phyloP scores from a whole-genome alignment of 805 yeast genomes.

The Lipomyces spencermartinsiae region DNA sequence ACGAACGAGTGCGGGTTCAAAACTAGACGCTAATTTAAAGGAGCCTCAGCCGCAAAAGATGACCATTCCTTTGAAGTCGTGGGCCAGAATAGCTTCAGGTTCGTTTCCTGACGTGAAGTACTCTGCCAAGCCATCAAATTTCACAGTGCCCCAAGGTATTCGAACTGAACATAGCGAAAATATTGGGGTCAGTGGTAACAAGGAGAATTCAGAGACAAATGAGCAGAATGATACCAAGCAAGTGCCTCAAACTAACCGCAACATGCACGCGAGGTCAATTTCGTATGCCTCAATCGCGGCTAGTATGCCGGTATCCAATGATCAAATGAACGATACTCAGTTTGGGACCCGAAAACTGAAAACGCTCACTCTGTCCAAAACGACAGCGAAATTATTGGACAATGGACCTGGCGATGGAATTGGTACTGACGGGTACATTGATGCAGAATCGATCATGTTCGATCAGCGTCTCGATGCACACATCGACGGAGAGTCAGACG shows the following conservation, averaged over 20 bases:
- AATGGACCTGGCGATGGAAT: not conserved
- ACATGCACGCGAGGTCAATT: not conserved
- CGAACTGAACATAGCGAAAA: not conserved
- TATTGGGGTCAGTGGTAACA: not conserved
- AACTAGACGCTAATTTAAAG: not conserved
- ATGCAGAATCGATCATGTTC: not conserved
- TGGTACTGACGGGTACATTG: not conserved
- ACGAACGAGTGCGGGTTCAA: not conserved
- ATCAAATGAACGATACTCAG: not conserved
- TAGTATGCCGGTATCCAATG: not conserved
- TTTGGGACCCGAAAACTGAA: not conserved
- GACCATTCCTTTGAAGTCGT: not conserved
- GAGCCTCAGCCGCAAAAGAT: not conserved
- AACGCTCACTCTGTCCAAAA: not conserved
- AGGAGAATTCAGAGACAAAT: not conserved
- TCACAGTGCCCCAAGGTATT: not conserved
- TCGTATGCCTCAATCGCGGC: not conserved
- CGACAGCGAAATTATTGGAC: not conserved
- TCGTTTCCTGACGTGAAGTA: not conserved
- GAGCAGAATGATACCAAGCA: not conserved
- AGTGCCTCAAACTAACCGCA: not conserved
- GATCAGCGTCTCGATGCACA: not conserved
- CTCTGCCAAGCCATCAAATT: not conserved
- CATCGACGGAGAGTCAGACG: not conserved
- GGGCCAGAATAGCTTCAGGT: slow-evolving; percentile 2